Evolutionary conservation across 176 grass and related monocot genomes (phyloP).

Genomic region (Ensete ventricosum): DNA sequence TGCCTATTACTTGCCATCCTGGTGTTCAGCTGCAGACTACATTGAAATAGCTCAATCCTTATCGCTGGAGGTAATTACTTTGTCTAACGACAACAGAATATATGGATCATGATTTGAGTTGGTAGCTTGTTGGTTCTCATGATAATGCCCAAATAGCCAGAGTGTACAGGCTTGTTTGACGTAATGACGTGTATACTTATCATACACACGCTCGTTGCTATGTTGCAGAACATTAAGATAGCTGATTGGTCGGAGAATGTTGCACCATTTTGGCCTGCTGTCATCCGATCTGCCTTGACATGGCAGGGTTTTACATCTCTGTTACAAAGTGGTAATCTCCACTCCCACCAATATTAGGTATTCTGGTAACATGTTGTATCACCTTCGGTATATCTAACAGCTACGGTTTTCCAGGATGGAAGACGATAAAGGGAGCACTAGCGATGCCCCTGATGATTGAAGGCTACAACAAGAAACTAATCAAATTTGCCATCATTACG

Average conservation of each 20-base stretch:
- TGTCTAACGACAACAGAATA: background rate
- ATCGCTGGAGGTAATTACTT: conserved; percentile 50
- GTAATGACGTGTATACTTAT: background rate
- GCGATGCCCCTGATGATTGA: conserved; percentile 97
- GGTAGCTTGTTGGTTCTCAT: too few relatives aligned
- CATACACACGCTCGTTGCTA: background rate
- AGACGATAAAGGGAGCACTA: conserved; percentile 82
- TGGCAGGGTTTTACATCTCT: conserved; percentile 82
- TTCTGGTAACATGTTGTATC: background rate
- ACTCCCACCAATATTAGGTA: background rate
- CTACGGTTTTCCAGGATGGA: conserved; percentile 51
- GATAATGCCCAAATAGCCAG: too few relatives aligned
- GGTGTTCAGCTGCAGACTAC: conserved; percentile 91
- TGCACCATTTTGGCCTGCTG: conserved; percentile 94
- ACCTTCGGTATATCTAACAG: too few relatives aligned
- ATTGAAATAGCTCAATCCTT: conserved; percentile 54
- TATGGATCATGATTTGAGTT: too few relatives aligned
- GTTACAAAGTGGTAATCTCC: conserved; percentile 41
- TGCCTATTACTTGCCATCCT: conserved; percentile 84
- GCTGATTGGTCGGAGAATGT: conserved; percentile 94
- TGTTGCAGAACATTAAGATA: conserved; percentile 64
- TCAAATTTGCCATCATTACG: conserved; percentile 82
- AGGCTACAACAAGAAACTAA: conserved; percentile 84
- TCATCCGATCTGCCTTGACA: conserved; percentile 73
- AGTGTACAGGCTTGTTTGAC: too few relatives aligned